These are phyloP conservation scores for Isatis lusitanica DNA, from an alignment of 441 rosid genomes.

Conservation along the genomic window DNA sequence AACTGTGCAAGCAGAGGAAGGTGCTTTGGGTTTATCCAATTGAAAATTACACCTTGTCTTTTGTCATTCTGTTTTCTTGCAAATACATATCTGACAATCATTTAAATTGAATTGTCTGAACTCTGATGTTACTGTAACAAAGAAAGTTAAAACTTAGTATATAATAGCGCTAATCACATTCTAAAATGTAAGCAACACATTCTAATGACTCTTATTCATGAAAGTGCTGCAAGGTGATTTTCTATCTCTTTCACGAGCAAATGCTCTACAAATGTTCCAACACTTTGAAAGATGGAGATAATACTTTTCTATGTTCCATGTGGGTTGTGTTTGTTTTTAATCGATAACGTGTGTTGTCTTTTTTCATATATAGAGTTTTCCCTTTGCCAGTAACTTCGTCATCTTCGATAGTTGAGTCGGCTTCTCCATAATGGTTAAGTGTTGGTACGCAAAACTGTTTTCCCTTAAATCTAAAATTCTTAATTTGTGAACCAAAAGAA, in stretches of 20 bases:
- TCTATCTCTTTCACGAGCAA: neutral
- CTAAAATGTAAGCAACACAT: neutral
- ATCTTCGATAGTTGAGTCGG: neutral
- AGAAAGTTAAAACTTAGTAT: neutral
- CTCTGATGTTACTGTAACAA: neutral
- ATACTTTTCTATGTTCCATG: neutral
- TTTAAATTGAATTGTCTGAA: neutral
- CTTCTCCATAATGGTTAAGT: neutral
- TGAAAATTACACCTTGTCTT: slow-evolving; percentile 4
- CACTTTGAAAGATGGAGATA: neutral
- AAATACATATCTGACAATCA: slow-evolving; percentile 2
- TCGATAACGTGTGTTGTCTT: neutral
- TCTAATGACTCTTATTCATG: neutral
- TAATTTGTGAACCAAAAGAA: neutral
- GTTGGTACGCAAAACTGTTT: neutral
- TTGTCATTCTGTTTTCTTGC: neutral
- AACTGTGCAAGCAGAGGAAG: slow-evolving; percentile 11
- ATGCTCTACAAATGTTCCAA: neutral
- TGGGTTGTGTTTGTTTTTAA: neutral
- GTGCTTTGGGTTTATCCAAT: slow-evolving; percentile 13
- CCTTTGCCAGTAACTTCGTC: neutral
- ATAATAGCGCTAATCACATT: neutral
- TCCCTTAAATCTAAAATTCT: neutral
- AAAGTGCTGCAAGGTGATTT: neutral
- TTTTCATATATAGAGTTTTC: neutral